Base-by-base conservation (phyloP, 176 grass and related monocot genomes). In the Secale cereale region DNA sequence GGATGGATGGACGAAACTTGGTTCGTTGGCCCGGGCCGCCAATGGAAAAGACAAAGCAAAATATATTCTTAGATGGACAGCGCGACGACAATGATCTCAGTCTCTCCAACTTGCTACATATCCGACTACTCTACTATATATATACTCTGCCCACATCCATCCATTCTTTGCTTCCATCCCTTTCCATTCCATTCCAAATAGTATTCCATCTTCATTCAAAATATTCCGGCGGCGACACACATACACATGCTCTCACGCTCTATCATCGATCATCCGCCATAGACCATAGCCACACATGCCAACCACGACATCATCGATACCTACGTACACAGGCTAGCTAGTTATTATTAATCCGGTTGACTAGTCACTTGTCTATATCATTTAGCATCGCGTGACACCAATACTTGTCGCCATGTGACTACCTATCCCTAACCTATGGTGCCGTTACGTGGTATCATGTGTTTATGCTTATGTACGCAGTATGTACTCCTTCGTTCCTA, bases 1-100 rank as follows among this genome's bases (percentile, higher is more conserved):
- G 16, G 0, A 19, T 23, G 52, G 11, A 67, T 11, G 68, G 80
- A 30, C 13, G 10, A 3, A 1, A 76, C 73, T 41, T 37, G 26
- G 76, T 8, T 52, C 6, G 43, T 0, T 46, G 82, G 1, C 45
- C 22, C 15, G 62, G 27, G 39, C 86, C 41, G 41, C 43, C 72
- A 76, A 35, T 5, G 35, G 20, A 66, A 75, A 80, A 10, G 74
- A 15, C 68, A 57, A 20, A 14, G 5, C 52, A 37, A 72, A 74
- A 29, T 50, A 56, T 84, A 83, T 65, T 79, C 76, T 77, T 25
- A 7, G 64, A 66, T 22, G 81, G 81, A 89, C 68, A 75, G 68
- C 1, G 76, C 76, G 6, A 74, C 68, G 76, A 85, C 87, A 85
- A 74, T 45, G 59, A 89, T 89, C 82, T 60, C 15, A 80, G 81